A percentile compares a stretch with the other conserved stretches of the same genome.
These are phyloP conservation scores for Citrus trifoliata DNA, from an alignment of 345 rosid genomes.

Conservation along the genomic window DNA sequence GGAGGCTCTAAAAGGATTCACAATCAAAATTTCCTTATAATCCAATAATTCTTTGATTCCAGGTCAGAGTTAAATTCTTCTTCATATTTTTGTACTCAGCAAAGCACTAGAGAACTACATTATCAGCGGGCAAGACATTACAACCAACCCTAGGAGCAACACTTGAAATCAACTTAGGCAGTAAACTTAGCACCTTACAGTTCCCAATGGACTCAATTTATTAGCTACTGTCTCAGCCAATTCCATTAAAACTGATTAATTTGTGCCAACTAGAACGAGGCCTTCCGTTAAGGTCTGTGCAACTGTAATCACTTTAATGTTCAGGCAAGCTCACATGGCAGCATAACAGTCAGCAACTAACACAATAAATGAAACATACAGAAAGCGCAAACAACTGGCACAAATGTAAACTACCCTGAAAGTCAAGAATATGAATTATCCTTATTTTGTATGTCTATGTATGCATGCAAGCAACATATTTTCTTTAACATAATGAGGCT, in stretches of 20 bases:
- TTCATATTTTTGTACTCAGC: background rate
- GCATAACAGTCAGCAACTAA: conserved; percentile 3
- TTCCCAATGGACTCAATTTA: background rate
- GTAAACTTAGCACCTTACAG: background rate
- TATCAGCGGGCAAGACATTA: background rate
- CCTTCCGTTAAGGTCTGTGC: background rate
- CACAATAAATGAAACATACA: background rate
- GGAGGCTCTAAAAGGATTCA: background rate
- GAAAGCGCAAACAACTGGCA: background rate
- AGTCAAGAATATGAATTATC: background rate
- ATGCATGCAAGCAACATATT: background rate
- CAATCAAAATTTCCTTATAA: background rate
- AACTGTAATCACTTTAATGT: background rate
- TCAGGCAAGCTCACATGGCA: background rate
- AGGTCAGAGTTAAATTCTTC: background rate
- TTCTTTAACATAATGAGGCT: background rate
- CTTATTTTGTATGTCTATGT: too few species aligned
- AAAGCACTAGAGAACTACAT: conserved; percentile 6
- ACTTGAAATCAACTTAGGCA: background rate
- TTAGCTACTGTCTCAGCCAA: conserved; percentile 1
- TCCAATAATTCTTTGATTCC: background rate
- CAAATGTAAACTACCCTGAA: background rate
- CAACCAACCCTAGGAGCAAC: conserved; percentile 1
- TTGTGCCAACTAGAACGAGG: background rate
- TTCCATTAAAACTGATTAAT: background rate